These are phyloP conservation scores for Colletotrichum sp. DNA, from an alignment of 2,329 filamentous ascomycete genomes.

Conservation along the genomic window DNA sequence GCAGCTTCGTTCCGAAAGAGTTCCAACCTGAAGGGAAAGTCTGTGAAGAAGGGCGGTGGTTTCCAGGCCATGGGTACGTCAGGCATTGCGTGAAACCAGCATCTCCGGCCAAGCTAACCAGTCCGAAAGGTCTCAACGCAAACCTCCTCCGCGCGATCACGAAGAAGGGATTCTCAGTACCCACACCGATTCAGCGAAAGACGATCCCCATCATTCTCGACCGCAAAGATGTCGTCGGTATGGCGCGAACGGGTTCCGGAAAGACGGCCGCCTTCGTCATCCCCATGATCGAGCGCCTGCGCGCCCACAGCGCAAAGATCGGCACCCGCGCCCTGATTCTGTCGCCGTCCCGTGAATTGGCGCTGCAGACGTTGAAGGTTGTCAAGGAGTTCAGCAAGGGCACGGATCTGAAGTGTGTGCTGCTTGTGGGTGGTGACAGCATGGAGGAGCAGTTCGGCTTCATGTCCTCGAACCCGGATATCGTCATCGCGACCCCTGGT, in stretches of 20 bases:
- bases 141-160: conserved; percentile 89
- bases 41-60: conserved; percentile 92
- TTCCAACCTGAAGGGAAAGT: conserved; percentile 81
- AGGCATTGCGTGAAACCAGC: background rate
- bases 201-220: conserved; percentile 92
- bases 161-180: conserved; percentile 93
- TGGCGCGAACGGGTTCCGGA: conserved; percentile 98
- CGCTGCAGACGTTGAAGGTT: conserved; percentile 93
- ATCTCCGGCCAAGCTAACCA: background rate
- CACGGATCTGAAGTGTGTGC: conserved; percentile 87
- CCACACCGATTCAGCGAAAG: conserved; percentile 96
- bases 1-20: conserved; percentile 87
- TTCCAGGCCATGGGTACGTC: conserved; percentile 88
- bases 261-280: conserved; percentile 99
- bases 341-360: conserved; percentile 92
- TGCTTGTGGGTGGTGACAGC: conserved; percentile 94
- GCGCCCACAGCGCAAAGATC: conserved; percentile 84
- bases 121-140: conserved; percentile 69
- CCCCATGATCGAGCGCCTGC: conserved; percentile 95
- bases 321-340: conserved; percentile 87
- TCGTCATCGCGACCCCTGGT: conserved; percentile 95
- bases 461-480: conserved; percentile 95
- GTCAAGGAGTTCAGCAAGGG: conserved; percentile 92
- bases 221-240: conserved; percentile 94
- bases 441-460: conserved; percentile 92